Evolutionary conservation across 2,329 filamentous ascomycete species (phyloP).

Genomic region (Aspergillus spinulosporus): DNA sequence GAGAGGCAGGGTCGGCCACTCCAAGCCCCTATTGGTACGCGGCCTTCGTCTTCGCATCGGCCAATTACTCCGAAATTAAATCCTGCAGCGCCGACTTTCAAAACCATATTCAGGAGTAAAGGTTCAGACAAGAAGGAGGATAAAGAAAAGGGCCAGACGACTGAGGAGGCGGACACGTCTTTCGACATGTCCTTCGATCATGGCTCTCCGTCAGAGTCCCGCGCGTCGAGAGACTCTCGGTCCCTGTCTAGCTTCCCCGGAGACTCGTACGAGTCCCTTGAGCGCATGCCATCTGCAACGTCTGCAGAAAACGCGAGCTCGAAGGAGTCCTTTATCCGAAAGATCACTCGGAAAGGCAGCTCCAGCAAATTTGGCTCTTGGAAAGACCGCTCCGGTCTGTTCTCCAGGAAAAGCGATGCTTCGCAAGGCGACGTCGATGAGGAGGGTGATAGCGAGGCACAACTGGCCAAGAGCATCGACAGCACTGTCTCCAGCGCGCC

Average conservation of each 20-base stretch:
- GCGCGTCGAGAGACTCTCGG: constrained; percentile 47
- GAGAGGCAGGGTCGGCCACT: constrained; percentile 53
- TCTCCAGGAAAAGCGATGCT: constrained; percentile 48
- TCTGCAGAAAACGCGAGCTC: constrained; percentile 42
- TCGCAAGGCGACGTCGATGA: constrained; percentile 48
- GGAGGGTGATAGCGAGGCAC: constrained; percentile 41
- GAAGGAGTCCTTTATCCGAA: constrained; percentile 54
- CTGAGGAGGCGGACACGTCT: constrained; percentile 27
- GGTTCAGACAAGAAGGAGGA: constrained; percentile 44
- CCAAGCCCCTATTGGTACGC: constrained; percentile 75
- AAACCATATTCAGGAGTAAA: constrained; percentile 61
- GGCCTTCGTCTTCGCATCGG: constrained; percentile 62
- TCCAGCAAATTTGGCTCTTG: constrained; percentile 54
- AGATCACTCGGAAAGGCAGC: constrained; percentile 53
- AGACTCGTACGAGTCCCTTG: constrained; percentile 51
- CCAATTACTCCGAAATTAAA: constrained; percentile 67
- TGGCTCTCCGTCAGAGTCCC: constrained; percentile 46
- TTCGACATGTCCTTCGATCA: constrained; percentile 39
- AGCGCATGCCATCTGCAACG: constrained; percentile 47
- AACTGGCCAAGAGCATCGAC: constrained; percentile 47
- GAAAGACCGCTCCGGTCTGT: constrained; percentile 51
- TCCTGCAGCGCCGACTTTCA: constrained; percentile 86
- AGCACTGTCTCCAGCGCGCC: constrained; percentile 42
- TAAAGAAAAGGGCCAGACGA: constrained; percentile 43
- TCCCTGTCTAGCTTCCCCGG: constrained; percentile 48